Conservation (phyloP, 2,329 filamentous ascomycete genomes). For the Penicillium sp. region DNA sequence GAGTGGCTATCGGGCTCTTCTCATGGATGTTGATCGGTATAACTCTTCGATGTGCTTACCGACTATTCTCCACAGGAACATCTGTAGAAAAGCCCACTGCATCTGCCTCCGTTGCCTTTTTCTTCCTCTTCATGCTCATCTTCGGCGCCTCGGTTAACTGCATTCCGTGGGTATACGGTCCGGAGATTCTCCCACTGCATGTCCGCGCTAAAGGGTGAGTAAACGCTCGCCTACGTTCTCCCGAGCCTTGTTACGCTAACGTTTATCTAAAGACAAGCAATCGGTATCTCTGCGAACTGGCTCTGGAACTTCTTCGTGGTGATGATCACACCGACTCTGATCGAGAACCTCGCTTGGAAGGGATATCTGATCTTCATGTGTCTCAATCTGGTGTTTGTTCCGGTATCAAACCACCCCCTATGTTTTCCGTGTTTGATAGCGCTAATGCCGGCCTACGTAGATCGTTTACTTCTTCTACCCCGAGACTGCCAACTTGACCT, state of each 20-base stretch:
- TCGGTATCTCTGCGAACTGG: constrained; percentile 52
- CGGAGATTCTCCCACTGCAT: constrained; percentile 52
- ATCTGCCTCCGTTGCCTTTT: constrained; percentile 50
- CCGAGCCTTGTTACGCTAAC: not conserved
- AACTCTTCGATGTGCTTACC: not conserved
- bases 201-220: constrained; percentile 50
- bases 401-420: constrained; percentile 24
- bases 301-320: constrained; percentile 50
- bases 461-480: constrained; percentile 49
- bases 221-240: not conserved
- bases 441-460: constrained; percentile 7
- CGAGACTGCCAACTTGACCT: constrained; percentile 44
- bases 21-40: not conserved
- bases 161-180: constrained; percentile 53
- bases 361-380: constrained; percentile 39
- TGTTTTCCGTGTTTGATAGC: not conserved
- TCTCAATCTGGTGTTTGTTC: constrained; percentile 34
- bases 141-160: constrained; percentile 48
- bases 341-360: constrained; percentile 35
- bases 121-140: constrained; percentile 47
- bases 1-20: not conserved
- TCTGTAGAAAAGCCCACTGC: constrained; percentile 41
- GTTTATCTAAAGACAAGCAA: constrained; percentile 31
- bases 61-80: constrained; percentile 14
- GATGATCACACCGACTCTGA: constrained; percentile 37